Base-by-base conservation (phyloP, 768 basidiomycete genomes). In the Termitomyces sp. region DNA sequence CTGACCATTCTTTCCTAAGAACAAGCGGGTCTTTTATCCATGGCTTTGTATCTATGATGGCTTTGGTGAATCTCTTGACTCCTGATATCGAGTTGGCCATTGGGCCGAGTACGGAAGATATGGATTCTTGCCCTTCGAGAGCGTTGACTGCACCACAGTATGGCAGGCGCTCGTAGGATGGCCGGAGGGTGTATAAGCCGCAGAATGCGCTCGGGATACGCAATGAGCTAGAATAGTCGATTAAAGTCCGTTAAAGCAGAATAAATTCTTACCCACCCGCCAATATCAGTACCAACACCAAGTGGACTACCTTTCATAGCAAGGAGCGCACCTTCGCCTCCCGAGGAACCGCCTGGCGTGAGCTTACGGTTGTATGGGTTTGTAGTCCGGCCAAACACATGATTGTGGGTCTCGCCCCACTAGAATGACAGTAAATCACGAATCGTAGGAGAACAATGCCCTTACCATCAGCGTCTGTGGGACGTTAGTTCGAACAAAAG, bases 281-380 rank as follows among this genome's bases (percentile, higher is more conserved):
- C 82, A 41, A 86, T 80, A 65, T 86, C 86, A 1, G 86, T 84
- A 4, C 85, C 86, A 4, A 87, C 75, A 5, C 85, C 85, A 1
- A 89, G 63, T 4, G 80, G 79, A 45, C 80, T 80, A 12, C 86
- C 85, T 59, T 77, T 80, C 71, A 86, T 71, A 0, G 80, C 86
- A 3, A 87, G 58, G 0, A 88, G 71, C 0, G 86, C 85, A 9
- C 82, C 82, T 70, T 89, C 87, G 1, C 87, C 87, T 1, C 87
- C 87, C 2, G 81, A 82, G 0, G 84, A 86, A 2, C 87, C 87
- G 1, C 87, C 87, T 2, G 77, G 72, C 1, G 82, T 85, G 35
- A 86, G 71, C 0, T 71, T 69, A 3, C 78, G 73, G 62, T 86
- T 86, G 61, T 77, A 79, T 0, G 86, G 86, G 62, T 88, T 86